Conservation (phyloP, 1,284 basidiomycete species). For the Calocybe gambosa region DNA sequence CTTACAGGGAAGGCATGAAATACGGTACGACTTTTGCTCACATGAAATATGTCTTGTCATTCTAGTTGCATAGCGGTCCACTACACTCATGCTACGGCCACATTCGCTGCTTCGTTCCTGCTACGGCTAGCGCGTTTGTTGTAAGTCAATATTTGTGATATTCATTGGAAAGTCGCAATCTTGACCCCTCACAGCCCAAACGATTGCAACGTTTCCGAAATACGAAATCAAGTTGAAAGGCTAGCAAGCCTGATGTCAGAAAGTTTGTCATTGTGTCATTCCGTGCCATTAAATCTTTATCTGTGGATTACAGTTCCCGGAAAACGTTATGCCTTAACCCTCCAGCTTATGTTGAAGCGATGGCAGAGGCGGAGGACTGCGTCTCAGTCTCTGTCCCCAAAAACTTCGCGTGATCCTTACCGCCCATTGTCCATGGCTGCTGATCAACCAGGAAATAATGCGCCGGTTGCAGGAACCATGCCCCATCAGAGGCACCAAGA, state of each 20-base stretch:
- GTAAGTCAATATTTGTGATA: conserved; percentile 37
- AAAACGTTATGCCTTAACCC: conserved; percentile 81
- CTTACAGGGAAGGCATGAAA: conserved; percentile 86
- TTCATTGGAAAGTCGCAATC: not conserved
- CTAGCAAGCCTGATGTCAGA: conserved; percentile 70
- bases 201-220: conserved; percentile 73
- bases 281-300: not conserved
- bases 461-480: conserved; percentile 17
- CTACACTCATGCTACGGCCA: conserved; percentile 88
- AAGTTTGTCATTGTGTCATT: conserved; percentile 37
- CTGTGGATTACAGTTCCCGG: conserved; percentile 62
- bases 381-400: conserved; percentile 55
- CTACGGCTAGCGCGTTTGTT: conserved; percentile 82
- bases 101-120: conserved; percentile 86
- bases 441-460: conserved; percentile 23
- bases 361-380: conserved; percentile 60
- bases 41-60: conserved; percentile 9
- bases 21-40: conserved; percentile 49
- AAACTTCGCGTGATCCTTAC: conserved; percentile 43
- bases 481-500: conserved; percentile 29
- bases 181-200: conserved; percentile 51
- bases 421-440: conserved; percentile 33
- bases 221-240: conserved; percentile 73
- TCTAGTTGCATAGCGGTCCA: conserved; percentile 60
- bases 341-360: conserved; percentile 82